Evolutionary conservation across 352 stramenopile species (phyloP).

Genomic region (Globisporangium cederbergense): DNA sequence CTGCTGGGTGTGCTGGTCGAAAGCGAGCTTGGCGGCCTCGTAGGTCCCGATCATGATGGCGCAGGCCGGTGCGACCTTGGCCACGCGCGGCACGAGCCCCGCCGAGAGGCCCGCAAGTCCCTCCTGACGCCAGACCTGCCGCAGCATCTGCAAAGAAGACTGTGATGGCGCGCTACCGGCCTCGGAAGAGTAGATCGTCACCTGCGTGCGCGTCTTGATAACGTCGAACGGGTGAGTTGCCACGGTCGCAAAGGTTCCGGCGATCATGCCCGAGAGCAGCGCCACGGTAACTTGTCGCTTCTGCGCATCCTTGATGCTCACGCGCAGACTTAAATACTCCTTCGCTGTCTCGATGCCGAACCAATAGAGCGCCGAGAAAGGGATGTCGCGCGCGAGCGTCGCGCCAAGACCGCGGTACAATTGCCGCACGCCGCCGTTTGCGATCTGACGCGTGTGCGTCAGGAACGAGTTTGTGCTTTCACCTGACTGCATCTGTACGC

Average conservation of each 20-base stretch:
- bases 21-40: slow-evolving; percentile 60
- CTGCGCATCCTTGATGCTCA: slow-evolving; percentile 27
- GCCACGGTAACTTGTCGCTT: slow-evolving; percentile 46
- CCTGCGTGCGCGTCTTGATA: slow-evolving; percentile 90
- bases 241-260: slow-evolving; percentile 83
- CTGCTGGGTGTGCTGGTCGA: slow-evolving; percentile 26
- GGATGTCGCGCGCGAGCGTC: slow-evolving; percentile 92
- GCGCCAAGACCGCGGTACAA: slow-evolving; percentile 78
- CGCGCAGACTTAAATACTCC: slow-evolving; percentile 27
- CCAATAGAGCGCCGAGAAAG: slow-evolving; percentile 95
- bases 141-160: slow-evolving; percentile 42
- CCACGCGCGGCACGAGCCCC: slow-evolving; percentile 49
- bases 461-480: slow-evolving; percentile 50
- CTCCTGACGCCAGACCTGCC: slow-evolving; percentile 43
- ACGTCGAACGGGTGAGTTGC: slow-evolving; percentile 95
- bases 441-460: slow-evolving; percentile 35
- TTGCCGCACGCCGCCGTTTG: slow-evolving; percentile 35
- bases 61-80: slow-evolving; percentile 72
- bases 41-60: slow-evolving; percentile 83
- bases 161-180: slow-evolving; percentile 7
- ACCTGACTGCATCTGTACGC: slow-evolving; percentile 81
- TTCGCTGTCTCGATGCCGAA: slow-evolving; percentile 87
- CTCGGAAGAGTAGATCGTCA: slow-evolving; percentile 43
- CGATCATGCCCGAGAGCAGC: slow-evolving; percentile 80
- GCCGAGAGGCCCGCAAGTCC: slow-evolving; percentile 39